phyloP scores from a whole-genome alignment of 768 basidiomycete species.

The Pilatotrama ljubarskyi region DNA sequence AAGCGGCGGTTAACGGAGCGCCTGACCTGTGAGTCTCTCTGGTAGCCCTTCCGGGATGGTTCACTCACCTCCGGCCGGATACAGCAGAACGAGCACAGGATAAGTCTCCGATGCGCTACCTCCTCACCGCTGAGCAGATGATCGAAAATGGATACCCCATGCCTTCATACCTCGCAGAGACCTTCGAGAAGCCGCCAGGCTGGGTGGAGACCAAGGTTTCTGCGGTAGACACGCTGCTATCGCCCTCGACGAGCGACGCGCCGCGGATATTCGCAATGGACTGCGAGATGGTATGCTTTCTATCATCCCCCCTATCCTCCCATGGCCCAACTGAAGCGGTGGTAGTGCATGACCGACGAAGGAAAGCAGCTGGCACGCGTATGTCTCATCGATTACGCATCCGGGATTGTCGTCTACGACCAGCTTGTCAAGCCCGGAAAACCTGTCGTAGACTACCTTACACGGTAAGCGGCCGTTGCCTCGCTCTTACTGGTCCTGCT shows the following conservation, averaged over 20 bases:
- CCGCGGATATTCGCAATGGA: slow-evolving; percentile 79
- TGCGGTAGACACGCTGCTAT: slow-evolving; percentile 26
- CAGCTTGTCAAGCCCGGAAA: slow-evolving; percentile 86
- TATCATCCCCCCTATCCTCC: neutral
- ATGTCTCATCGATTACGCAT: slow-evolving; percentile 76
- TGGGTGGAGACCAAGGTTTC: slow-evolving; percentile 71
- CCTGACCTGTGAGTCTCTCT: slow-evolving; percentile 37
- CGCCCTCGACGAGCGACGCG: slow-evolving; percentile 42
- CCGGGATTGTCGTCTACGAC: slow-evolving; percentile 79
- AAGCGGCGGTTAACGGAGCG: slow-evolving; percentile 56
- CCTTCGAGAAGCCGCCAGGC: slow-evolving; percentile 60
- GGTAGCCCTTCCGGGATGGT: neutral
- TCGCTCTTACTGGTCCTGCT: neutral
- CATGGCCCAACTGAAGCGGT: neutral
- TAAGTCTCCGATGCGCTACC: slow-evolving; percentile 66
- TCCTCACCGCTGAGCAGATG: slow-evolving; percentile 84
- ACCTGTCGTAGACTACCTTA: slow-evolving; percentile 90
- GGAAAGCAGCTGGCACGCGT: slow-evolving; percentile 89
- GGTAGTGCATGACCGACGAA: slow-evolving; percentile 83
- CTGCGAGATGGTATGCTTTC: slow-evolving; percentile 88
- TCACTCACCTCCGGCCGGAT: neutral
- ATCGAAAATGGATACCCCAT: slow-evolving; percentile 91
- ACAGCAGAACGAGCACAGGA: slow-evolving; percentile 62
- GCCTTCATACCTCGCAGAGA: slow-evolving; percentile 80
- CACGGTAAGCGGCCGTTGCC: slow-evolving; percentile 51